These are phyloP conservation scores for Gymnopilus dilepis DNA, from an alignment of 768 basidiomycete genomes.

Conservation along the genomic window DNA sequence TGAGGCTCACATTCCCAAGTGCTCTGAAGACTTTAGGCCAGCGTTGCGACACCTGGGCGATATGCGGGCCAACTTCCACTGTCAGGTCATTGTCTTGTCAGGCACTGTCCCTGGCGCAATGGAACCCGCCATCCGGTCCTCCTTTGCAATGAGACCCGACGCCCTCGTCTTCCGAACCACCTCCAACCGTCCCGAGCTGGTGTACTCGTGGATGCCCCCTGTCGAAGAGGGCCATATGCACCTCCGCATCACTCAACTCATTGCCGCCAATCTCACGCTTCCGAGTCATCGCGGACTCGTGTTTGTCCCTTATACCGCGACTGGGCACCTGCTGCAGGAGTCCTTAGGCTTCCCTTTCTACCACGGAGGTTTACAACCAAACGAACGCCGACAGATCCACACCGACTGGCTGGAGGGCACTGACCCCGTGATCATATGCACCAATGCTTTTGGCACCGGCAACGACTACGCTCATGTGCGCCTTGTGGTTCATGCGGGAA, in stretches of 20 bases:
- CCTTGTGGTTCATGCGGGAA: conserved; percentile 24
- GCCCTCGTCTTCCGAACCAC: conserved; percentile 4
- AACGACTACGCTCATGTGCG: conserved; percentile 29
- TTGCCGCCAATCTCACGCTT: not conserved
- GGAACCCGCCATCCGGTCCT: not conserved
- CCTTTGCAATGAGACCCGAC: conserved; percentile 14
- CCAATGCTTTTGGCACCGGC: conserved; percentile 30
- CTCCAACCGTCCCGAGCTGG: conserved; percentile 10
- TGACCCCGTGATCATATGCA: conserved; percentile 20
- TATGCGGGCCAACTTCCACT: conserved; percentile 11
- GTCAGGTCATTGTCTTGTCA: conserved; percentile 26
- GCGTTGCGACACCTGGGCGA: conserved; percentile 9
- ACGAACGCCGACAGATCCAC: not conserved
- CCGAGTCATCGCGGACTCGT: conserved; percentile 11
- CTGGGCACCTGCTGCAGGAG: not conserved
- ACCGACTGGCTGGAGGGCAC: conserved; percentile 16
- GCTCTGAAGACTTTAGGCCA: conserved; percentile 14
- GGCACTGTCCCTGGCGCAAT: conserved; percentile 22
- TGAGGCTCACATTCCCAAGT: conserved; percentile 27
- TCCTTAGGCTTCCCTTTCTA: conserved; percentile 3
- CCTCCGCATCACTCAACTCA: not conserved
- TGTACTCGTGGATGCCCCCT: not conserved
- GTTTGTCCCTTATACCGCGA: conserved; percentile 13
- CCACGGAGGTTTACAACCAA: not conserved
- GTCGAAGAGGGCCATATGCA: not conserved